phyloP scores from a whole-genome alignment of 176 grass and related monocot genomes.

The Urochloa ruziziensis region DNA sequence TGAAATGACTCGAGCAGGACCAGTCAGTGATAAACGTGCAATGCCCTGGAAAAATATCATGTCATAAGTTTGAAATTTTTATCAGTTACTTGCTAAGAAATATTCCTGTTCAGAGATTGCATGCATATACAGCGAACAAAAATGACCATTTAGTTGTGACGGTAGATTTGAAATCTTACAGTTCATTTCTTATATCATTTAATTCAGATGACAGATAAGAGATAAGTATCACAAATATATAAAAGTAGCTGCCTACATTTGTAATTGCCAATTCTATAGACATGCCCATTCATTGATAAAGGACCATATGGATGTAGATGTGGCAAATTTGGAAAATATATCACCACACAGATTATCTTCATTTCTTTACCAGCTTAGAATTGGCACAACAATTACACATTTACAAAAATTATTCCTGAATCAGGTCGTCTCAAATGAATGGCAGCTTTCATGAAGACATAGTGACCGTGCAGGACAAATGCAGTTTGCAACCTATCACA shows the following conservation, averaged over 20 bases:
- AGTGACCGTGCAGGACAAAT: neutral
- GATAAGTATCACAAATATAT: neutral
- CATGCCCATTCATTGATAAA: no score
- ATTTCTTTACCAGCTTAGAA: neutral
- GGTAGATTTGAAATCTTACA: neutral
- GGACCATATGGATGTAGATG: neutral
- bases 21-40: neutral
- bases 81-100: neutral
- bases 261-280: no score
- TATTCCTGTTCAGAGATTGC: neutral
- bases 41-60: neutral
- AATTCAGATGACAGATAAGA: neutral
- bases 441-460: neutral
- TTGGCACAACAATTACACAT: neutral
- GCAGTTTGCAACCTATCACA: neutral
- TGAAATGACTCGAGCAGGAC: constrained; percentile 20
- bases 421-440: neutral
- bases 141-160: neutral
- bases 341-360: neutral
- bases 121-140: neutral
- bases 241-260: no score
- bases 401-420: neutral
- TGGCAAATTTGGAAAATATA: neutral
- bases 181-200: no score
- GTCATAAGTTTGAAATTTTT: neutral